These are phyloP conservation scores for Daldinia childiae DNA, from an alignment of 495 filamentous ascomycete species.

Conservation along the genomic window DNA sequence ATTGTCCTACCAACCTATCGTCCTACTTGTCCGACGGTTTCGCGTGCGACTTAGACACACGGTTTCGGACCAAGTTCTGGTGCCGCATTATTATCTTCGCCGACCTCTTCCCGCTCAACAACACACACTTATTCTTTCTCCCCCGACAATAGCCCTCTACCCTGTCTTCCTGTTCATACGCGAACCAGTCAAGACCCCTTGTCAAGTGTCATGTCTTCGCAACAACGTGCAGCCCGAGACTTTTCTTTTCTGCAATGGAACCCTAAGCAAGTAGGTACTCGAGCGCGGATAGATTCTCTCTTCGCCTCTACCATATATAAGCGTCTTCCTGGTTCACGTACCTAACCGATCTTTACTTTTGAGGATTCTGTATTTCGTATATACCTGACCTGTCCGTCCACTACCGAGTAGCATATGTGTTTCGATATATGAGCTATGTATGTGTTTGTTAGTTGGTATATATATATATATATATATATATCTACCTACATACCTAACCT, in stretches of 20 bases:
- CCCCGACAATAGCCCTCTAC: constrained; percentile 42
- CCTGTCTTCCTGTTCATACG: constrained; percentile 25
- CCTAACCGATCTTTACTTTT: constrained; percentile 11
- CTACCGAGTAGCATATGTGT: background rate
- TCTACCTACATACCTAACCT: no score
- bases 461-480: background rate
- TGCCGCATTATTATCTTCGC: constrained; percentile 33
- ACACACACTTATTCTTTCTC: constrained; percentile 3
- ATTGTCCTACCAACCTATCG: constrained; percentile 12
- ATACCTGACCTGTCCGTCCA: background rate
- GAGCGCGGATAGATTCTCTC: constrained; percentile 16
- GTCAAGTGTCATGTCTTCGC: constrained; percentile 39
- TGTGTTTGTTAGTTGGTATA: background rate
- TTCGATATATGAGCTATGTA: background rate
- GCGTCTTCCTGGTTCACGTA: constrained; percentile 2
- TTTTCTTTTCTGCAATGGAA: constrained; percentile 38
- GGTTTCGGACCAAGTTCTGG: constrained; percentile 39
- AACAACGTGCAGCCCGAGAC: constrained; percentile 34
- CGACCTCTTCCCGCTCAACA: constrained; percentile 14
- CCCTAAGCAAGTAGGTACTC: constrained; percentile 16
- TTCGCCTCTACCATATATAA: constrained; percentile 15
- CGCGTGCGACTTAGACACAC: constrained; percentile 26
- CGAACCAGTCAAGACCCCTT: constrained; percentile 35
- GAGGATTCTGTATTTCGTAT: background rate
- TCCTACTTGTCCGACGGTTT: constrained; percentile 17